Percentiles rank a stretch among this genome's conserved stretches.
phyloP scores from a whole-genome alignment of 1,284 basidiomycete genomes.

The Cutaneotrichosporon mucoides region DNA sequence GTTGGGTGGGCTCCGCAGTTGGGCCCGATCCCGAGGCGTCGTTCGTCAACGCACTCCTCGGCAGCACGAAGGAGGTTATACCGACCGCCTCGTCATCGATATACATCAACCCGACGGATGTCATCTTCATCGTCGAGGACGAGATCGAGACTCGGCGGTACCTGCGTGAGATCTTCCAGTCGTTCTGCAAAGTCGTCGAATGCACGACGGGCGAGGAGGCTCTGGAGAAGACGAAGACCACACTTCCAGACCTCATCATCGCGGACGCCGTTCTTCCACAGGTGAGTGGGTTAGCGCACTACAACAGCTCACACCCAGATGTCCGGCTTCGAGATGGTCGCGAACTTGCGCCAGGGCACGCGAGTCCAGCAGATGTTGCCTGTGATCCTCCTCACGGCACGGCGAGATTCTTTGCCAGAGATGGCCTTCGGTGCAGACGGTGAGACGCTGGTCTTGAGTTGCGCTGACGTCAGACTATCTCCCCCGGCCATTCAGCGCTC shows the following conservation, averaged over 20 bases:
- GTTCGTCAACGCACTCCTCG: not conserved
- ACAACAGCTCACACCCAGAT: conserved; percentile 16
- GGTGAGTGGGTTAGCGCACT: not conserved
- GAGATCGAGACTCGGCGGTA: conserved; percentile 36
- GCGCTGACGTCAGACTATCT: conserved; percentile 29
- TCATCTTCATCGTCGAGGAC: not conserved
- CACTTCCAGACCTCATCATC: conserved; percentile 40
- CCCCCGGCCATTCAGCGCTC: conserved; percentile 43
- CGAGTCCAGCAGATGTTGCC: conserved; percentile 27
- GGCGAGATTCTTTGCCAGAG: conserved; percentile 29
- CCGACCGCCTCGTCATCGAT: not conserved
- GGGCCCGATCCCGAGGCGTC: not conserved
- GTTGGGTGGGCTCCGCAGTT: not conserved
- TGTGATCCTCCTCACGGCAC: conserved; percentile 40
- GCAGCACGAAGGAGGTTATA: not conserved
- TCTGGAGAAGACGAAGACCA: conserved; percentile 32
- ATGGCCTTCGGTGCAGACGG: conserved; percentile 40
- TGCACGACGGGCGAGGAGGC: conserved; percentile 48
- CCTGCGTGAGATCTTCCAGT: conserved; percentile 40
- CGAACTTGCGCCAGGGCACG: conserved; percentile 19
- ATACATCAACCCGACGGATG: not conserved
- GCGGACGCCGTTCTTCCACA: conserved; percentile 51
- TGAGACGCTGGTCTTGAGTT: too few species aligned
- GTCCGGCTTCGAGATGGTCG: conserved; percentile 35
- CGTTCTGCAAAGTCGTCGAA: conserved; percentile 48